Percentiles rank a stretch among this genome's conserved stretches.
Conservation (phyloP, 805 yeast species). For the Nakazawaea pomicola region DNA sequence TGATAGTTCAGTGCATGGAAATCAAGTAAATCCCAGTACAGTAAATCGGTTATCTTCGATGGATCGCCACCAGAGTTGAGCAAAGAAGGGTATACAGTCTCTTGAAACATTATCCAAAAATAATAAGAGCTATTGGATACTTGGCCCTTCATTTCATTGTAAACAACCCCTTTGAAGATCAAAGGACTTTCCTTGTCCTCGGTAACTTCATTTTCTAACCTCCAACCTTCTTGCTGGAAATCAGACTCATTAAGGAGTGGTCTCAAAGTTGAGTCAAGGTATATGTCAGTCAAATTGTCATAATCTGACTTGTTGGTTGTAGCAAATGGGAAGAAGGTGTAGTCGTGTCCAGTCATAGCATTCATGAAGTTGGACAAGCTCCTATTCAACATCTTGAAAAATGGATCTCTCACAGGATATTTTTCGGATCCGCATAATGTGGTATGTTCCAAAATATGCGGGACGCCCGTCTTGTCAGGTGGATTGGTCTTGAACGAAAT, state of each 20-base stretch:
- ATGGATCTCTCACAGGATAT: constrained; percentile 95
- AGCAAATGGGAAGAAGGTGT: constrained; percentile 93
- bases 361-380: constrained; percentile 97
- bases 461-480: constrained; percentile 91
- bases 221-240: constrained; percentile 96
- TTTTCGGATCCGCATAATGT: constrained; percentile 90
- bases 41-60: constrained; percentile 61
- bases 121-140: constrained; percentile 83
- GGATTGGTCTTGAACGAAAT: constrained; percentile 92
- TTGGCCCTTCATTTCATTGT: constrained; percentile 98
- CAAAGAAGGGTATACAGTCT: constrained; percentile 76
- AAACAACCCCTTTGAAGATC: constrained; percentile 90
- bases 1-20: constrained; percentile 79
- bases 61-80: constrained; percentile 97
- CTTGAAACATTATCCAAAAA: constrained; percentile 79
- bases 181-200: constrained; percentile 57
- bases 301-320: constrained; percentile 85
- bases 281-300: constrained; percentile 78
- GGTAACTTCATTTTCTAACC: constrained; percentile 69
- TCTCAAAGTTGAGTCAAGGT: constrained; percentile 78
- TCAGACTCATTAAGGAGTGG: constrained; percentile 78
- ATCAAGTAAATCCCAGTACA: constrained; percentile 68
- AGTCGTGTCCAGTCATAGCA: constrained; percentile 98
- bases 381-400: constrained; percentile 93
- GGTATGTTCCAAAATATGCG: constrained; percentile 94